Percentiles rank a stretch among this genome's conserved stretches.
Conservation (phyloP, 257 asterid genomes). For the Petunia secreta region DNA sequence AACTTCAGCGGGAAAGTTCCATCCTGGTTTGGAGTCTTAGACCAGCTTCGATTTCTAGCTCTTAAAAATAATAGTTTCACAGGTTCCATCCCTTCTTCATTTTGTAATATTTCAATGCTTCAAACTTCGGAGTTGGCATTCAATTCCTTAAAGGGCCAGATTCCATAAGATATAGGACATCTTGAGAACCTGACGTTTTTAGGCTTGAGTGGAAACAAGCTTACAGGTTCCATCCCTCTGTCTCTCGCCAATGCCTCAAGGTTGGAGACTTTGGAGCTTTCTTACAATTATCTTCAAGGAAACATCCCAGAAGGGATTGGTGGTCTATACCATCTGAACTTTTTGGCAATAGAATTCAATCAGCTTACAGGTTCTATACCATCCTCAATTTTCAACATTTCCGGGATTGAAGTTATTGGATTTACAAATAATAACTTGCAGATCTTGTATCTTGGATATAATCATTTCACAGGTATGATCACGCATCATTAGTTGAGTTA, state of each 20-base stretch:
- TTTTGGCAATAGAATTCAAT: conserved; percentile 21
- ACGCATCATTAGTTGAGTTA: neutral
- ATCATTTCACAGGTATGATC: neutral
- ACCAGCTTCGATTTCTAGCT: conserved; percentile 28
- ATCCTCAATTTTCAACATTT: neutral
- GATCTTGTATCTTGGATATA: conserved; percentile 17
- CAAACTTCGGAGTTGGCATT: conserved; percentile 1
- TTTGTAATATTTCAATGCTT: conserved; percentile 14
- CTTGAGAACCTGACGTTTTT: neutral
- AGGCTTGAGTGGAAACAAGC: neutral
- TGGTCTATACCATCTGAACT: conserved; percentile 15
- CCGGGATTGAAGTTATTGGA: neutral
- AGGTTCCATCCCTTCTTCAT: conserved; percentile 14
- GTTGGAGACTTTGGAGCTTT: neutral
- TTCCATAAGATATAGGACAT: neutral
- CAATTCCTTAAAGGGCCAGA: conserved; percentile 19
- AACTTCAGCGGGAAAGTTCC: conserved; percentile 33
- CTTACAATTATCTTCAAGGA: neutral
- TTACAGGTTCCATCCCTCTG: neutral
- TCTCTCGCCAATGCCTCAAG: neutral
- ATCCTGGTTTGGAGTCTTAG: conserved; percentile 29
- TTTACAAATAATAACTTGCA: conserved; percentile 5
- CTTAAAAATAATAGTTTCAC: conserved; percentile 28
- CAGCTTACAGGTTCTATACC: conserved; percentile 13
- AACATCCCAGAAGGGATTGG: conserved; percentile 18